Base-by-base conservation (phyloP, 176 grass and related monocot genomes). In the Musa acuminata region DNA sequence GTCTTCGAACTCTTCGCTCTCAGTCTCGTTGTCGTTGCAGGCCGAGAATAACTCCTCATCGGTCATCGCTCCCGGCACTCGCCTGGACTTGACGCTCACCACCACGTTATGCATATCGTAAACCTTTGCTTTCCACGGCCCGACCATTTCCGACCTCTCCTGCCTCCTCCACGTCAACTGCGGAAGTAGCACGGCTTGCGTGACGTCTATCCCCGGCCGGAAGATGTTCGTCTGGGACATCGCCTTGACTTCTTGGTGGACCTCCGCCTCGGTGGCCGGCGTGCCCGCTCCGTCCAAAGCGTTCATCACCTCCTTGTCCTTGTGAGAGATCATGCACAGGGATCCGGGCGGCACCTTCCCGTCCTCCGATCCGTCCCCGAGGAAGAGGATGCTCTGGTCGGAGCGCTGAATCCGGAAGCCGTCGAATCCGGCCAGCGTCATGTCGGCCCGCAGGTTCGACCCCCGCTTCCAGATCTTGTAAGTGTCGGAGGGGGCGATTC, bases 1-100 rank as follows among this genome's bases (percentile, higher is more conserved):
- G 52, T 98, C 94, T 49, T 91, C 87, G 2, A 98, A 91, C 20
- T 85, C 88, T 67, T 93, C 90, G 22, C 75, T 87, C 67, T 75
- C 55, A 1, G 54, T 50, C 8, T 59, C 27, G 1, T 75, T 29
- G 57, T 50, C 24, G 2, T 62, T 25, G 9, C 16, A 29, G 26
- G 14, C 8, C 17, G 16, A 17, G 13, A n/a, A 8, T 12, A 62
- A 14, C 11, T 59, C 24, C 13, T 74, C 52, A 1, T 74, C 53
- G 0, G 85, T 93, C 94, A 91, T 62, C 29, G 29, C 51, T 17
- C 35, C 26, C n/a, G 26, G 54, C 55, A 35, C 22, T 19, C 55
- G 55, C 17, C 55, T 13, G 16, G 73, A n/a, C 19, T 75, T 75
- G 10, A 75, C 21, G 57, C 73, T 62, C 2, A 75, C 14, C 16